Evolutionary conservation across 2,329 filamentous ascomycete genomes (phyloP), one percentile per base, ranked within the genome.

Genomic region (Cercospora brassicicola): DNA sequence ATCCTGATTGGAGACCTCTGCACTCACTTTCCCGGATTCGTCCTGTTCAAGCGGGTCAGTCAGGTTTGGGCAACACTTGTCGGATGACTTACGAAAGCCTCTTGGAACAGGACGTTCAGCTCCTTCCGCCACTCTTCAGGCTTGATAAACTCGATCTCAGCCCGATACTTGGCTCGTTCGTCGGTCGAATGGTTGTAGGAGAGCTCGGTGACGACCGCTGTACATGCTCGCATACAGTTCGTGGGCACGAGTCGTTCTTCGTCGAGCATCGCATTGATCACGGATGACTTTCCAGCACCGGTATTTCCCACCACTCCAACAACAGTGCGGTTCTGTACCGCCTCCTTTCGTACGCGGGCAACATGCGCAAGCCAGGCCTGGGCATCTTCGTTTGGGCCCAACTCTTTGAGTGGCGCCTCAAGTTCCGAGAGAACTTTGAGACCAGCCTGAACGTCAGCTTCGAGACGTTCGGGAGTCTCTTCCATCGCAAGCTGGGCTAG

Each of bases 211-310:
- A 88, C 83, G 0, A 87, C 85, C 0, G 87, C 86, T 0, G 88
- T 90, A 66, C 87, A 89, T 0, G 88, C 87, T 30, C 86, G 79
- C 83, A 89, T 86, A 73, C 87, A 87, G 70, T 85, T 86, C 0
- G 85, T 87, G 0, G 84, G 83, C 0, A 82, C 81, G 15, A 87
- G 77, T n/a, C 84, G 80, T 69, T 89, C 86, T 71, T 90, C 86
- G 31, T 89, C 86, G 0, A 90, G 79, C 36, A 90, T 73, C 0
- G 88, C 87, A 72, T 90, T 90, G 75, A 90, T 88, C 0, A 89
- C 79, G 1, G 85, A 87, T 20, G 83, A 87, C 73, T 90, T 90
- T 0, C 88, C 88, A 1, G 85, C 84, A 0, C 88, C 87, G 0
- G 88, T 90, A 64, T 84, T 86, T 13, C 69, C 88, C 2, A 88